These are phyloP conservation scores for Gentiana dahurica DNA, from an alignment of 257 asterid genomes.

Conservation along the genomic window DNA sequence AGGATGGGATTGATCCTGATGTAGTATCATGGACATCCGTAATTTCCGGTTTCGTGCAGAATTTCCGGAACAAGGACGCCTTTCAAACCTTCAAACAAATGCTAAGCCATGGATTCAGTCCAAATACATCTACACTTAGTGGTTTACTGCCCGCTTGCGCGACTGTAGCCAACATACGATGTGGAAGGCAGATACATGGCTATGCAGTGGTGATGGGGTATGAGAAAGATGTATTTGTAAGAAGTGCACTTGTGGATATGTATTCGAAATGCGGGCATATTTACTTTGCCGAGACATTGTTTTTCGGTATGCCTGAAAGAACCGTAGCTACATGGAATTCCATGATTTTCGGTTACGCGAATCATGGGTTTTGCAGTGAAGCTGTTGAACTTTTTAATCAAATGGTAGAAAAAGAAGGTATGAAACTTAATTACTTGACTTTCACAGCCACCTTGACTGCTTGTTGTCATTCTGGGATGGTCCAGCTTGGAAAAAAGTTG, in stretches of 20 bases:
- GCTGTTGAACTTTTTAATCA: slow-evolving; percentile 21
- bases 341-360: slow-evolving; percentile 31
- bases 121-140: slow-evolving; percentile 53
- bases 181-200: slow-evolving; percentile 62
- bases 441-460: slow-evolving; percentile 39
- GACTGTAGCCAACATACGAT: slow-evolving; percentile 36
- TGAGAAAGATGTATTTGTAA: slow-evolving; percentile 25
- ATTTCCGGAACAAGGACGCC: slow-evolving; percentile 34
- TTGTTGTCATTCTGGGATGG: slow-evolving; percentile 35
- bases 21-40: no score
- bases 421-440: slow-evolving; percentile 35
- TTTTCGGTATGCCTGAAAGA: slow-evolving; percentile 44
- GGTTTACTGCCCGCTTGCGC: slow-evolving; percentile 55
- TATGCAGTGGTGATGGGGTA: slow-evolving; percentile 33
- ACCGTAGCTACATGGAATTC: slow-evolving; percentile 43
- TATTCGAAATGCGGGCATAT: slow-evolving; percentile 28
- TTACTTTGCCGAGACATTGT: slow-evolving; percentile 21
- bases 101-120: slow-evolving; percentile 33
- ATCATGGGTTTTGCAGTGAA: slow-evolving; percentile 15
- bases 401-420: slow-evolving; percentile 29
- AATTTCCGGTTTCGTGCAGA: slow-evolving; percentile 47
- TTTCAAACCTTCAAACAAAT: slow-evolving; percentile 31
- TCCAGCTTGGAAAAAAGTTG: slow-evolving; percentile 30
- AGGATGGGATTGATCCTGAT: no score
- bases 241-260: slow-evolving; percentile 42